Base-by-base conservation (phyloP, 2,329 filamentous ascomycete species). In the Hymenoscyphus repandus region DNA sequence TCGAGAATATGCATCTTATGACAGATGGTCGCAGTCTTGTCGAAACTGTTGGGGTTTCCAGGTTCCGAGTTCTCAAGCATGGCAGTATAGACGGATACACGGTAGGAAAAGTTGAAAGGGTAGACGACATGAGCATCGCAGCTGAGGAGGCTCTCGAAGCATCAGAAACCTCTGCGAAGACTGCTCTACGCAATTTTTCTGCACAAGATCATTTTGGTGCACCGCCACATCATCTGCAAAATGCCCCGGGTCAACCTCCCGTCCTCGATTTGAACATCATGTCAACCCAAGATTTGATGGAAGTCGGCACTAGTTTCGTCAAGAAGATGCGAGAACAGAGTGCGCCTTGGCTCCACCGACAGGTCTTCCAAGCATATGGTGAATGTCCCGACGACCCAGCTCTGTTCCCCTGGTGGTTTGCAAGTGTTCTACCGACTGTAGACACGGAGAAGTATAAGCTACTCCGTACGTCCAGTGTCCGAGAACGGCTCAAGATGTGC, bases 381-480 rank as follows among this genome's bases (percentile, higher is more conserved):
- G 80, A 86, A 51, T 85, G 85, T 17, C 90, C 90, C 0, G 46
- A 56, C 13, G 88, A 95, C 62, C 83, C 89, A 1, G 83, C 83
- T 2, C 67, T 81, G 1, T 93, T 96, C 58, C 88, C 90, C 0
- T 96, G 90, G 77, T 96, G 91, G 91, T 86, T 96, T 58, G 90
- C 87, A 9, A 88, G 82, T 62, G 83, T 93, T 17, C 69, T 95
- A 11, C 90, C 90, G 0, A 82, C 93, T 34, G 77, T 79, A 12
- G 87, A 93, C 22, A 72, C 82, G 27, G 86, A 93, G 61, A 95
- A 92, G 65, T 95, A 95, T 59, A 75, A 78, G 11, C 71, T 96
- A 17, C 70, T 96, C 12, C 75, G 75, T 11, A 86, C 85, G 5
- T 83, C 76, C 2, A 92, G 87, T 58, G 89, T 95, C 4, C 76